Conservation (phyloP, 345 rosid genomes). For the Conringia planisiliqua region DNA sequence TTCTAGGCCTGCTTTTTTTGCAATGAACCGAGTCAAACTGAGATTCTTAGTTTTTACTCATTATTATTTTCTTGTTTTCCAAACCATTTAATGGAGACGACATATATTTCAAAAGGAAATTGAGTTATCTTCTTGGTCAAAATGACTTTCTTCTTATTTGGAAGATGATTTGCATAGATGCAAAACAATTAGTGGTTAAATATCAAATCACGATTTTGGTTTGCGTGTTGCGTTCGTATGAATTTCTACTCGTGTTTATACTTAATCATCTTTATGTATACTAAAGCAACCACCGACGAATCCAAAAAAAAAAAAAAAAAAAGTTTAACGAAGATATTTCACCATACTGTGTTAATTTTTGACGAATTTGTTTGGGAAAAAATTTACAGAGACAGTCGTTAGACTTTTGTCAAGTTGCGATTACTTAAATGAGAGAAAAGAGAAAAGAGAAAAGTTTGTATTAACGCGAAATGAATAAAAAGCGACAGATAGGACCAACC, state of each 20-base stretch:
- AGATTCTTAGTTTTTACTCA: no score
- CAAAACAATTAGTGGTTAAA: background rate
- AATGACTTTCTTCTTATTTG: background rate
- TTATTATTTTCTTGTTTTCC: background rate
- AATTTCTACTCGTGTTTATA: no score
- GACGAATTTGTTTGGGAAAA: background rate
- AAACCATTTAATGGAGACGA: background rate
- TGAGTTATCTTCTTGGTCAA: background rate
- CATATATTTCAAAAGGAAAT: background rate
- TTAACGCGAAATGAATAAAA: background rate
- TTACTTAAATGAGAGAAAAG: background rate
- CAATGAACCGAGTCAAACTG: no score
- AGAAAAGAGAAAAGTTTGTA: background rate
- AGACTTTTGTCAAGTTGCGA: background rate
- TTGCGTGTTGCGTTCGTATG: background rate
- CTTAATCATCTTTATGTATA: no score
- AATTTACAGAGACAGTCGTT: no score
- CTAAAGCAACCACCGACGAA: background rate
- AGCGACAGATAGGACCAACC: conserved; percentile 1
- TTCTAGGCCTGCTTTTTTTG: no score
- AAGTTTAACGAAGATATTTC: background rate
- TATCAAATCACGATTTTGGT: background rate
- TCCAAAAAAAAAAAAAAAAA: background rate
- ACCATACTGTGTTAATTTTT: background rate
- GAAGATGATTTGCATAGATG: background rate